phyloP scores from a whole-genome alignment of 148 eudicot genomes.

The Chenopodium quinoa region DNA sequence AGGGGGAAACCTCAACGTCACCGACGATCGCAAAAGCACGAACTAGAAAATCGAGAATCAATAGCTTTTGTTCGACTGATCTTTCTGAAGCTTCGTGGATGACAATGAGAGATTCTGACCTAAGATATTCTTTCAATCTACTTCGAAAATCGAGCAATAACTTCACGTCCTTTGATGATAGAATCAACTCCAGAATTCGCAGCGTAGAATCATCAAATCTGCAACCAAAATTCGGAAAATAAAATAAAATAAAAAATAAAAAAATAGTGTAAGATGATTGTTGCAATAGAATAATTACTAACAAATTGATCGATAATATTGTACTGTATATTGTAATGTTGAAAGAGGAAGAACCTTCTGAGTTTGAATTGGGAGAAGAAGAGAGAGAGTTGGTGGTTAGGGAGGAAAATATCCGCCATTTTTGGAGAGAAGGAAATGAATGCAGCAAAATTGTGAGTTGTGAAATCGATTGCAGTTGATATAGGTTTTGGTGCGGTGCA shows the following conservation, averaged over 20 bases:
- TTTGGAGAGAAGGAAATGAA: not conserved
- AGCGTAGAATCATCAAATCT: conserved; percentile 62
- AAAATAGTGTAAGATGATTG: not conserved
- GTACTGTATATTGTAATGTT: not conserved
- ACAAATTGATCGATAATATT: not conserved
- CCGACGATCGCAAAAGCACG: conserved; percentile 54
- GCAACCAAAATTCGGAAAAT: conserved; percentile 2
- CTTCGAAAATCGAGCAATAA: conserved; percentile 40
- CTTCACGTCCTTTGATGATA: conserved; percentile 50
- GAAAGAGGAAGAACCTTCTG: conserved; percentile 35
- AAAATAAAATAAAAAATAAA: not conserved
- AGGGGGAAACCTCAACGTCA: conserved; percentile 59
- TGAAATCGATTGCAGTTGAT: not conserved
- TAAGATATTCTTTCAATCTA: conserved; percentile 41
- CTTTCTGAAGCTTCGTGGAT: conserved; percentile 45
- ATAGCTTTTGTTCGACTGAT: conserved; percentile 45
- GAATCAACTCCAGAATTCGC: conserved; percentile 47
- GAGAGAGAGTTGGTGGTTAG: conserved; percentile 36
- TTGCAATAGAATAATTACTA: not conserved
- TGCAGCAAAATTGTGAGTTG: not conserved
- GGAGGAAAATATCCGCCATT: conserved; percentile 27
- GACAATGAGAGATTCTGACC: conserved; percentile 47
- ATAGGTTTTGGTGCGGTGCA: not conserved
- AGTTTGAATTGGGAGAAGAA: conserved; percentile 48
- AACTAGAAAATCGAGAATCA: conserved; percentile 56